Evolutionary conservation across 495 filamentous ascomycete genomes (phyloP).

Genomic region (Penicillium odoratum): DNA sequence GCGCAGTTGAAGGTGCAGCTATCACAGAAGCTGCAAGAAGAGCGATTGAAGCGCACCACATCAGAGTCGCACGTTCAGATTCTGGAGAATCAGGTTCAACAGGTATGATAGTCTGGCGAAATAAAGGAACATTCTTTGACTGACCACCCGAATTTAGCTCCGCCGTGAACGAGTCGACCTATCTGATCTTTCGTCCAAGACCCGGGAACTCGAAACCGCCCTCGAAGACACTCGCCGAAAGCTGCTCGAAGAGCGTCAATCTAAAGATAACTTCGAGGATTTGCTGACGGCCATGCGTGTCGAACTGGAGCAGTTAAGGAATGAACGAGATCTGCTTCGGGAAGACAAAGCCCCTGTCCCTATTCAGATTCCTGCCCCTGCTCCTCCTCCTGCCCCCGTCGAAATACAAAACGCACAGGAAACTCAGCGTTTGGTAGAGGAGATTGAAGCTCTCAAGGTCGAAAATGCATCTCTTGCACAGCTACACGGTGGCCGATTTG

Average conservation of each 20-base stretch:
- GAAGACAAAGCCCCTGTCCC: conserved; percentile 65
- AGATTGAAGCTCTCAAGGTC: conserved; percentile 63
- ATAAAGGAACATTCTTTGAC: not conserved
- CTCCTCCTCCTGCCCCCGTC: not conserved
- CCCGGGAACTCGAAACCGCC: conserved; percentile 71
- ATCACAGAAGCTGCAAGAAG: conserved; percentile 79
- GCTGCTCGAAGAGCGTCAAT: conserved; percentile 79
- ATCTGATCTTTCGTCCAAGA: conserved; percentile 44
- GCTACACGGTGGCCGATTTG: conserved; percentile 52
- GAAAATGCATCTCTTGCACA: conserved; percentile 55
- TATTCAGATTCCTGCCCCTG: conserved; percentile 53
- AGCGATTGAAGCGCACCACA: conserved; percentile 68
- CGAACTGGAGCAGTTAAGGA: conserved; percentile 77
- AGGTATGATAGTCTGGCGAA: conserved; percentile 33
- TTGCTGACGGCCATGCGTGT: conserved; percentile 78
- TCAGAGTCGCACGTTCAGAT: conserved; percentile 80
- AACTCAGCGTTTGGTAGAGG: conserved; percentile 63
- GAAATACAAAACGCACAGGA: conserved; percentile 37
- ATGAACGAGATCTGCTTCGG: conserved; percentile 88
- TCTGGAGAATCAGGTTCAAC: conserved; percentile 72
- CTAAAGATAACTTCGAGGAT: conserved; percentile 93
- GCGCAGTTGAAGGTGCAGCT: conserved; percentile 84
- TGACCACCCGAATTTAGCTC: conserved; percentile 31
- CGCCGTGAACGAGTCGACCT: conserved; percentile 45
- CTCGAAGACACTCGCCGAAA: conserved; percentile 81